Evolutionary conservation across 306 rosid genomes (phyloP), one percentile per base, ranked within the genome.

Genomic region (Luffa aegyptiaca): DNA sequence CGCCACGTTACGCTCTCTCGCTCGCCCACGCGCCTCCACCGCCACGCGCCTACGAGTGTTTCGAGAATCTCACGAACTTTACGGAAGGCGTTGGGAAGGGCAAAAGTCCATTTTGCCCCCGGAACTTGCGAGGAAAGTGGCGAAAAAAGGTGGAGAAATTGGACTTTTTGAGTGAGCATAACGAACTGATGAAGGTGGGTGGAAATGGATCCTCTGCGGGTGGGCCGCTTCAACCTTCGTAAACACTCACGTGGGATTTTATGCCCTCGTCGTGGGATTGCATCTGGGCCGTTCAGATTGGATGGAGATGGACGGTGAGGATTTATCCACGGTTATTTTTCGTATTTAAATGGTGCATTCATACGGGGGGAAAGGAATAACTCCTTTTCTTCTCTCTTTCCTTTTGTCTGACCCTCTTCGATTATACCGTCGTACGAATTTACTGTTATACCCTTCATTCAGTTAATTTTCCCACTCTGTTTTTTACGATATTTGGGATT

Each of bases 181-280:
- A 69, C 75, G 51, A 69, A 69, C 56, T 45, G 2, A 48, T 3
- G 56, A 45, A 20, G 76, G 76, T 45, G 76, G 76, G 56, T 45
- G 56, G 57, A 21, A 71, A 12, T 10, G n/a, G 56, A 21, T 70
- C 56, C 56, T 18, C 56, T 71, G 52, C 76, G 76, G 76, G 5
- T 71, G 37, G 18, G n/a, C 76, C 55, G 56, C 37, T 71, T 45
- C 76, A 71, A 20, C 39, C n/a, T 10, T 71, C 76, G 41, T 44
- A 46, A 71, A 71, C 56, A 45, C 56, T 71, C 76, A 71, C 56
- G 76, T 71, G 76, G 56, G 76, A 71, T 70, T 70, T 70, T 66
- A 8, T 17, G 6, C 21, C 16, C 31, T 18, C 1, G 16, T 39
- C 16, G 14, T 39, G 44, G 8, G 44, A 63, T 18, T 68, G 33